Evolutionary conservation across 2,329 filamentous ascomycete species (phyloP), one percentile per base, ranked within the genome.

Genomic region (Simplicillium aogashimaense): DNA sequence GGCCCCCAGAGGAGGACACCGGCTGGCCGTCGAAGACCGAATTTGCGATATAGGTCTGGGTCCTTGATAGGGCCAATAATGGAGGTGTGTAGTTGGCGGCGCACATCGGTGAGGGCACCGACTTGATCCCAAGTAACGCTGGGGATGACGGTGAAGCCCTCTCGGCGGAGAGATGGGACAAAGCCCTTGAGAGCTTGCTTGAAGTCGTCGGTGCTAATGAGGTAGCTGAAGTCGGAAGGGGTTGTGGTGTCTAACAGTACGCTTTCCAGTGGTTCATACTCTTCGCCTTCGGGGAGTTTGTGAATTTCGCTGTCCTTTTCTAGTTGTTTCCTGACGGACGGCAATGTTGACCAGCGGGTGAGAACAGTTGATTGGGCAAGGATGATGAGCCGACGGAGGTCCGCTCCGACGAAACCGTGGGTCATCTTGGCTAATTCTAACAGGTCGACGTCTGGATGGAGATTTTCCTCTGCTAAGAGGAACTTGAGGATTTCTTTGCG

Each of bases 1-100:
- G 92, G 92, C 0, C 92, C 92, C 87, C 90, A 98, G 40, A 98
- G 84, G 1, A 98, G 72, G 3, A 95, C 87, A 13, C 92, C 92
- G 0, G 86, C 84, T 1, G 87, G 84, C 0, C 84, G 79, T 16
- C 78, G 80, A 49, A 95, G 84, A 53, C 89, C 89, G 7, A 92
- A 78, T 8, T 72, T 70, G 25, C 74, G 74, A 59, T 90, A 97
- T 33, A 81, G 68, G 29, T 86, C 79, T 0, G 92, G 92, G 40
- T 83, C 69, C 49, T 82, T 80, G 62, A 98, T 97, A 2, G 89
- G 89, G 15, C 87, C 81, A 34, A 97, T 86, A 52, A 98, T 94
- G 35, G 87, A 86, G 54, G 81, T 80, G 50, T 84, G 72, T 6
- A 98, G 79, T 56, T 92, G 82, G 43, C 86, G 76, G 30, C 90